Base-by-base conservation (phyloP, 2,329 filamentous ascomycete genomes). In the Beauveria bassiana region DNA sequence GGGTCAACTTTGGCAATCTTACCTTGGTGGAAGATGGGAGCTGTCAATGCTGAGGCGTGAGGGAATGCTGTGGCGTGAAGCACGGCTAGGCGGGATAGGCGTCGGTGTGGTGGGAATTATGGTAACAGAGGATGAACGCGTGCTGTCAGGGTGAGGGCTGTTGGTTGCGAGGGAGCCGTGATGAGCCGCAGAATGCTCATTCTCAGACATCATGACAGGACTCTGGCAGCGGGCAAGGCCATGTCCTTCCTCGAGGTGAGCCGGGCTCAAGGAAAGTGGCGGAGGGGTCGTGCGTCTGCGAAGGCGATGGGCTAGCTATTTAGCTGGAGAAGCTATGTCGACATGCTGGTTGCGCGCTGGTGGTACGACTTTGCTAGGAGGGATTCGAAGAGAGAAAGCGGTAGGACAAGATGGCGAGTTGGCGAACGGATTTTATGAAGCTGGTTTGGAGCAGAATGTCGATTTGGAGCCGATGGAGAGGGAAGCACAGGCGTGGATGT, bases 31-130 rank as follows among this genome's bases (percentile, higher is more conserved):
- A 8, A 53, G n/a, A 43, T 28, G 28, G 55, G 46, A 55, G 51
- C 56, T 56, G 56, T 62, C 61, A 45, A 63, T 60, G 55, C 59
- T 58, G 18, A 61, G 60, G 24, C 40, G 61, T 26, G 56, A 63
- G 20, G 56, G 61, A 38, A 59, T 55, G 50, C 50, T 52, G n/a
- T 50, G 50, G 56, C 56, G 55, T 46, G 56, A 59, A 38, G 18
- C 20, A 14, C 34, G 34, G 34, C 43, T 34, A 20, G 18, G 40
- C 43, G 52, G 38, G 24, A 45, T 28, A 14, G 59, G 53, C 22
- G 49, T 59, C 1, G 54, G 42, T 18, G 61, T 60, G 38, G 40
- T 28, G 40, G 60, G 60, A 20, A 52, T 58, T 46, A 57, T 57
- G 2, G 60, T 62, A 40, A 62, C 34, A 20, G 55, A 59, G 8